Evolutionary conservation across 2,329 filamentous ascomycete genomes (phyloP), one percentile per base, ranked within the genome.

Genomic region (Neocucurbitaria cava): DNA sequence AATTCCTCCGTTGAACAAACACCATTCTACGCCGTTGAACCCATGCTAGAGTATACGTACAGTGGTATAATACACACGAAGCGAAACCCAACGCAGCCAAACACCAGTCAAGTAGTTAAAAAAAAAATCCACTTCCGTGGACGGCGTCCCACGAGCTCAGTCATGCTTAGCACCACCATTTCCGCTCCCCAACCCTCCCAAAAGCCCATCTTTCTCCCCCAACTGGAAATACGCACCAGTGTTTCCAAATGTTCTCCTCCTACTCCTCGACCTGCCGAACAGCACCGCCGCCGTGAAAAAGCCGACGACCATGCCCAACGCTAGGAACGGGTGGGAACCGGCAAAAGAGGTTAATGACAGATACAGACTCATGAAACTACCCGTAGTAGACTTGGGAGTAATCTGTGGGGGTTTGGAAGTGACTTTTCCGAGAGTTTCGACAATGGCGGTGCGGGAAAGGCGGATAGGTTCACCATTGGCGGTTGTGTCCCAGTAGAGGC

Each of bases 401-500:
- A 96, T 89, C 71, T 87, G 86, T 42, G 89, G 85, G 44, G 88
- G 88, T 44, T 83, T 85, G 21, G 85, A 81, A 9, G 89, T 85
- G 56, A 92, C 83, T 71, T 90, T 89, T 66, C 85, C 85, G 49
- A 93, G 81, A 13, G 92, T 96, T 77, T 96, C 93, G 58, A 96
- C 86, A 71, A 97, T 96, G 3, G 90, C 92, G 3, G 92, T 94
- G 59, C 95, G 89, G 23, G 90, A 95, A 49, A 93, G 89, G 65
- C 93, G 88, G 71, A 99, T 98, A 59, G 89, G 86, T 76, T 95
- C 94, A 62, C 93, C 94, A 2, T 91, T 95, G 57, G 89, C 88
- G 42, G 93, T 96, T 28, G 84, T 87, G 72, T 99, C 95, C 95
- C 95, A 99, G 80, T 96, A 99, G 61, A 90, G 88, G 66, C 91